Conservation (phyloP, 2,329 filamentous ascomycete species). For the Madurella mycetomatis region DNA sequence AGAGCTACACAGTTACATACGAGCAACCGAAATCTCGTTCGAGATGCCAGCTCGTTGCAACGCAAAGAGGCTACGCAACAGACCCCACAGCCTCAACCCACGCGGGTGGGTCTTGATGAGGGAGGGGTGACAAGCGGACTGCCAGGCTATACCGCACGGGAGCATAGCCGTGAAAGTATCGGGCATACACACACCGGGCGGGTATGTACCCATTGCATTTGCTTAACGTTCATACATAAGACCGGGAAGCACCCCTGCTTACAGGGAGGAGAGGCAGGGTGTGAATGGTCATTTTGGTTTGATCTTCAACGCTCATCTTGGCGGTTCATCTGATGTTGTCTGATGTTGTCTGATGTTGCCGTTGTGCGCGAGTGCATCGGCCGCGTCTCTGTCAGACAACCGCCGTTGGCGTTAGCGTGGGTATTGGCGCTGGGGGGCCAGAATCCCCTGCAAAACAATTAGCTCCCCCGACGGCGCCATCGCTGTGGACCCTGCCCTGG, state of each 20-base stretch:
- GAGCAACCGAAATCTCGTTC: neutral
- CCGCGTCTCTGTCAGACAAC: neutral
- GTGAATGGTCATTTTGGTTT: slow-evolving; percentile 14
- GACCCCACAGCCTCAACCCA: slow-evolving; percentile 12
- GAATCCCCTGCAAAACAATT: slow-evolving; percentile 7
- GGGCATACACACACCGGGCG: neutral
- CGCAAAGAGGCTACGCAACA: slow-evolving; percentile 5
- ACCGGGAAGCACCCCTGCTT: neutral
- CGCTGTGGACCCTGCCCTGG: slow-evolving; percentile 13
- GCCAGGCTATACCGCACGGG: no score
- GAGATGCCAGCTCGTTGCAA: neutral
- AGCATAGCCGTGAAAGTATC: no score
- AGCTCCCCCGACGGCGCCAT: slow-evolving; percentile 19
- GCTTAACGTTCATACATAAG: slow-evolving; percentile 6
- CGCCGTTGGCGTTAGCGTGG: slow-evolving; percentile 8
- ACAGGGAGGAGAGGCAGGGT: neutral
- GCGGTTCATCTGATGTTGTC: slow-evolving; percentile 18
- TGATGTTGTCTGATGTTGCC: slow-evolving; percentile 2
- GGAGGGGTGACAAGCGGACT: neutral
- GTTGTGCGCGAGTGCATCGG: neutral
- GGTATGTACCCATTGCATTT: neutral
- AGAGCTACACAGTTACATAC: neutral
- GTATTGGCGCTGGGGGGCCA: neutral
- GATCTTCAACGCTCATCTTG: slow-evolving; percentile 22
- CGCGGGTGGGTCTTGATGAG: slow-evolving; percentile 1